These are phyloP conservation scores for Rhodamnia argentea DNA, from an alignment of 345 rosid species.

Conservation along the genomic window DNA sequence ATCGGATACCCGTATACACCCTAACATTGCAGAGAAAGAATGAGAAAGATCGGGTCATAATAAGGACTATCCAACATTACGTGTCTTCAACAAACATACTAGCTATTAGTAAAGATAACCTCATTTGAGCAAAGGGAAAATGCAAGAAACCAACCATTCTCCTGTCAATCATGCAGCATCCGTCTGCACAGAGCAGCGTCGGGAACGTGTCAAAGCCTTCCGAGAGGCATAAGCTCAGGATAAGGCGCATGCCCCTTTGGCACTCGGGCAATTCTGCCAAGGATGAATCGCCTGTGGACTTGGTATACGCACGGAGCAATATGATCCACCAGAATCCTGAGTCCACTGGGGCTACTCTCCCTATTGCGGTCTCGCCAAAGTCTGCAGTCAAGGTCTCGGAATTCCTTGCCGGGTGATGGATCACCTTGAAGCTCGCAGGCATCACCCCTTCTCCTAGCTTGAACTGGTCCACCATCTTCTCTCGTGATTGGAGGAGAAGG, in stretches of 20 bases:
- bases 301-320: slow-evolving; percentile 72
- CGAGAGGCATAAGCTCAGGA: slow-evolving; percentile 56
- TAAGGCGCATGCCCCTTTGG: slow-evolving; percentile 75
- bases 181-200: slow-evolving; percentile 74
- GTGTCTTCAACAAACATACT: background rate
- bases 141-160: slow-evolving; percentile 48
- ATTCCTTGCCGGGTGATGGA: slow-evolving; percentile 49
- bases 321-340: slow-evolving; percentile 95
- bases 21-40: background rate
- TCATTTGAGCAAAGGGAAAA: background rate
- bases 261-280: slow-evolving; percentile 69
- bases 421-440: slow-evolving; percentile 90
- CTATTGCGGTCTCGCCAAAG: slow-evolving; percentile 85
- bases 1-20: slow-evolving; percentile 60
- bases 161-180: slow-evolving; percentile 81
- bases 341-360: slow-evolving; percentile 90
- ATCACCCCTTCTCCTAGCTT: slow-evolving; percentile 82
- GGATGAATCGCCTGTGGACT: slow-evolving; percentile 63
- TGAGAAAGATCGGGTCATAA: background rate
- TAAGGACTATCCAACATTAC: background rate
- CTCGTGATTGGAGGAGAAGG: slow-evolving; percentile 61
- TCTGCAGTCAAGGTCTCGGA: slow-evolving; percentile 56
- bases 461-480: slow-evolving; percentile 69
- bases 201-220: slow-evolving; percentile 88
- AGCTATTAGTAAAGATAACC: background rate